Percentiles rank a stretch among this genome's conserved stretches.
phyloP scores from a whole-genome alignment of 208 protist species.

The Leishmania tarentolae region DNA sequence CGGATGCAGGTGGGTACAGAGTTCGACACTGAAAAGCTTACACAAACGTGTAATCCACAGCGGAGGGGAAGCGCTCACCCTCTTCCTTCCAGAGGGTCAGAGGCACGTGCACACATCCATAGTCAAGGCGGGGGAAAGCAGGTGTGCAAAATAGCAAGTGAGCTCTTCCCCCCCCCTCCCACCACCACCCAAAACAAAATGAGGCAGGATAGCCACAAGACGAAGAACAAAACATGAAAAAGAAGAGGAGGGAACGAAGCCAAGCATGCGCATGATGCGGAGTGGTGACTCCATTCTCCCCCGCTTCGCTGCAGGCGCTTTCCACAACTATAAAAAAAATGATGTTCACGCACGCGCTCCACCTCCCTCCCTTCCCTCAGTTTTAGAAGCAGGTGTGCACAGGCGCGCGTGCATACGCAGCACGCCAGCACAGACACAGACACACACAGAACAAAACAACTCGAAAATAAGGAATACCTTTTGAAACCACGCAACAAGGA shows the following conservation, averaged over 20 bases:
- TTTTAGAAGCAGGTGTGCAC: not conserved
- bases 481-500: not conserved
- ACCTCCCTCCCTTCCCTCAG: not conserved
- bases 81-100: not conserved
- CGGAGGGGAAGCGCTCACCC: constrained; percentile 3
- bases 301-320: not conserved
- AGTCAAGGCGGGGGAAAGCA: not conserved
- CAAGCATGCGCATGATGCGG: not conserved
- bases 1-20: not conserved
- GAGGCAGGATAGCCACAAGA: not conserved
- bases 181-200: not conserved
- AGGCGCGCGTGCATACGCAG: not conserved
- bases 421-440: not conserved
- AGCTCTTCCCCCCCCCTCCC: too few species aligned
- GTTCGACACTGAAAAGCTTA: not conserved
- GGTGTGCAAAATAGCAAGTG: not conserved
- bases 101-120: not conserved
- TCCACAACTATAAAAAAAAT: too few species aligned
- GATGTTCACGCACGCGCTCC: too few species aligned
- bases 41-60: not conserved
- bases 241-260: not conserved
- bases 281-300: not conserved
- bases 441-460: not conserved
- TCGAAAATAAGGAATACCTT: not conserved
- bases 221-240: not conserved